Conservation (phyloP, 768 basidiomycete species). For the Psilocybe sp. region DNA sequence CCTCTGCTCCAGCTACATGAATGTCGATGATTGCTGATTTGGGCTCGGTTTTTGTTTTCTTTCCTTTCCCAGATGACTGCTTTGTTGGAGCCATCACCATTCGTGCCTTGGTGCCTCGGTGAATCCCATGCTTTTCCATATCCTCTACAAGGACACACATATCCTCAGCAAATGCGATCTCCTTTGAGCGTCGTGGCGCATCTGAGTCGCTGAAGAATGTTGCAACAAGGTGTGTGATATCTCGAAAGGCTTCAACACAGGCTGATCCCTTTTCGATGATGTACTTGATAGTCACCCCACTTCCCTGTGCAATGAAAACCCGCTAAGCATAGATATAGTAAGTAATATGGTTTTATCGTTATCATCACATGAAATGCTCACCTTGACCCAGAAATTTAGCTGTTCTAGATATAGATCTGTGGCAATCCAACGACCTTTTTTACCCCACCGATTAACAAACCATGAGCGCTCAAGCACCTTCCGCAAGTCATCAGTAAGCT, state of each 20-base stretch:
- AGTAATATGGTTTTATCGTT: not conserved
- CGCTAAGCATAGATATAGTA: slow-evolving; percentile 9
- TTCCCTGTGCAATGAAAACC: slow-evolving; percentile 21
- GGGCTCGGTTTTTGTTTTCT: not conserved
- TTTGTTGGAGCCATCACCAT: slow-evolving; percentile 6
- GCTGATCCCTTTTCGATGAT: slow-evolving; percentile 26
- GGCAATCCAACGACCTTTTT: slow-evolving; percentile 20
- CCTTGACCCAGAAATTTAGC: slow-evolving; percentile 25
- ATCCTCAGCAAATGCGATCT: slow-evolving; percentile 19
- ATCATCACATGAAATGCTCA: slow-evolving; percentile 4
- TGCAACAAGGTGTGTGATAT: slow-evolving; percentile 17
- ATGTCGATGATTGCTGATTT: slow-evolving; percentile 15
- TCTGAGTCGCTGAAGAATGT: slow-evolving; percentile 19
- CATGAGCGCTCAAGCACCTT: slow-evolving; percentile 20
- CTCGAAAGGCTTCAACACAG: slow-evolving; percentile 26
- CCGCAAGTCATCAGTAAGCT: slow-evolving; percentile 1
- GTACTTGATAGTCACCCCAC: slow-evolving; percentile 21
- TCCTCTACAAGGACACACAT: slow-evolving; percentile 18
- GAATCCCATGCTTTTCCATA: slow-evolving; percentile 11
- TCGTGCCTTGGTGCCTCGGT: not conserved
- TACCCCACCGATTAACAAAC: slow-evolving; percentile 27
- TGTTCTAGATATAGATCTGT: slow-evolving; percentile 29
- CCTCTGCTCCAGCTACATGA: slow-evolving; percentile 11
- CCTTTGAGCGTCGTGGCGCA: slow-evolving; percentile 16
- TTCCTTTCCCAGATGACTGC: not conserved